Conservation (phyloP, 1,284 basidiomycete genomes). For the Bjerkandera adusta region DNA sequence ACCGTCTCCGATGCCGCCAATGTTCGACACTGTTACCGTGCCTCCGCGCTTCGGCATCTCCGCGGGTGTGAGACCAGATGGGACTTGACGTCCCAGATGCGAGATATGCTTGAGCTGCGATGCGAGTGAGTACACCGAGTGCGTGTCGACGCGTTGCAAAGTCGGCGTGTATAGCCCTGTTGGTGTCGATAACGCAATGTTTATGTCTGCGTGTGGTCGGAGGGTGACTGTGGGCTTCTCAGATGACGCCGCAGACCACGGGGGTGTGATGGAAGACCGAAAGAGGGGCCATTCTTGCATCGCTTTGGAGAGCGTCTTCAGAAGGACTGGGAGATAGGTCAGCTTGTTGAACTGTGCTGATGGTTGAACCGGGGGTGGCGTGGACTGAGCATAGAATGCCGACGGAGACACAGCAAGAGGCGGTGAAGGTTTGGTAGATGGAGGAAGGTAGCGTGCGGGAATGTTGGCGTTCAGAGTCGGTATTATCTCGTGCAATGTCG, state of each 20-base stretch:
- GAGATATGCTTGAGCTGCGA: constrained; percentile 61
- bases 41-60: constrained; percentile 72
- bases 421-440: constrained; percentile 27
- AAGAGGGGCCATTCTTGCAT: constrained; percentile 86
- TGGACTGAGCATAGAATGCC: constrained; percentile 42
- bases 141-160: constrained; percentile 57
- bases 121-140: constrained; percentile 66
- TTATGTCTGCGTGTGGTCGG: constrained; percentile 71
- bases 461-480: constrained; percentile 71
- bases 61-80: constrained; percentile 56
- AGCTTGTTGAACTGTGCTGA: constrained; percentile 59
- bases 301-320: constrained; percentile 82
- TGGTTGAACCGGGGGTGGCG: constrained; percentile 38
- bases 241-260: constrained; percentile 19
- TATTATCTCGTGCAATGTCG: constrained; percentile 69
- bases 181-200: constrained; percentile 77
- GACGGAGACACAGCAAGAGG: constrained; percentile 46
- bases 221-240: constrained; percentile 64
- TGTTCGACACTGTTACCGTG: constrained; percentile 85
- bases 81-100: constrained; percentile 62
- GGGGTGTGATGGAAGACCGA: constrained; percentile 64
- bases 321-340: constrained; percentile 82
- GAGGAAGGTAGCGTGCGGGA: constrained; percentile 57
- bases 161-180: constrained; percentile 89
- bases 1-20: constrained; percentile 78